A percentile compares a stretch with the other conserved stretches of the same genome.
These are phyloP conservation scores for Labyrinthula sp. DNA, from an alignment of 352 stramenopile genomes.

Conservation along the genomic window DNA sequence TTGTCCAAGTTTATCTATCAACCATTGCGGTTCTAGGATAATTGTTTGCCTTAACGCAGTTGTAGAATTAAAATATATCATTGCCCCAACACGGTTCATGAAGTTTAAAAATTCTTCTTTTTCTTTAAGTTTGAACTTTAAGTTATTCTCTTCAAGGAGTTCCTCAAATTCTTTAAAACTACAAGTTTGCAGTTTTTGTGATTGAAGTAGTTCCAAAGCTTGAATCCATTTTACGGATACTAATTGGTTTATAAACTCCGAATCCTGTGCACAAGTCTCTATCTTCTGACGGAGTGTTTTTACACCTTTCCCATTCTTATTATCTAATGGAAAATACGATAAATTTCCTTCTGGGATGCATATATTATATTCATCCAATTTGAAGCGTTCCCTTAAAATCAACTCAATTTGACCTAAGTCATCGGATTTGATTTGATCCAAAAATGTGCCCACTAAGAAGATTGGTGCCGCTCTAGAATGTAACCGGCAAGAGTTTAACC, in stretches of 20 bases:
- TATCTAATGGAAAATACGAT: conserved; percentile 22
- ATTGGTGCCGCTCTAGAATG: conserved; percentile 4
- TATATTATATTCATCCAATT: not conserved
- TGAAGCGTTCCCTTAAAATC: conserved; percentile 4
- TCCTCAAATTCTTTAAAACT: not conserved
- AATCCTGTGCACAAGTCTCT: not conserved
- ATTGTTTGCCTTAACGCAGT: conserved; percentile 8
- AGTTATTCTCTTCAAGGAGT: not conserved
- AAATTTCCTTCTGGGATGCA: conserved; percentile 1
- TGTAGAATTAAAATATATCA: conserved; percentile 15
- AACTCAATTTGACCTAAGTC: conserved; percentile 10
- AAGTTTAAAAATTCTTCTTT: conserved; percentile 7
- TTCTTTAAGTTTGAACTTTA: conserved; percentile 1
- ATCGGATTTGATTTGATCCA: not conserved
- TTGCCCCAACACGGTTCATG: conserved; percentile 17
- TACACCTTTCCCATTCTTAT: conserved; percentile 1
- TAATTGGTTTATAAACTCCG: conserved; percentile 19
- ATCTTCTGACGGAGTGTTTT: conserved; percentile 9
- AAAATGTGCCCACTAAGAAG: conserved; percentile 18
- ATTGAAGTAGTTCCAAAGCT: conserved; percentile 11
- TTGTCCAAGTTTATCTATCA: conserved; percentile 8
- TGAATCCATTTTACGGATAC: conserved; percentile 25
- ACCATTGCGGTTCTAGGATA: conserved; percentile 22
- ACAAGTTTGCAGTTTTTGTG: not conserved
- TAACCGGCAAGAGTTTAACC: conserved; percentile 18